Conservation (phyloP, 140 eudicot genomes). For the Flaveria floridana region DNA sequence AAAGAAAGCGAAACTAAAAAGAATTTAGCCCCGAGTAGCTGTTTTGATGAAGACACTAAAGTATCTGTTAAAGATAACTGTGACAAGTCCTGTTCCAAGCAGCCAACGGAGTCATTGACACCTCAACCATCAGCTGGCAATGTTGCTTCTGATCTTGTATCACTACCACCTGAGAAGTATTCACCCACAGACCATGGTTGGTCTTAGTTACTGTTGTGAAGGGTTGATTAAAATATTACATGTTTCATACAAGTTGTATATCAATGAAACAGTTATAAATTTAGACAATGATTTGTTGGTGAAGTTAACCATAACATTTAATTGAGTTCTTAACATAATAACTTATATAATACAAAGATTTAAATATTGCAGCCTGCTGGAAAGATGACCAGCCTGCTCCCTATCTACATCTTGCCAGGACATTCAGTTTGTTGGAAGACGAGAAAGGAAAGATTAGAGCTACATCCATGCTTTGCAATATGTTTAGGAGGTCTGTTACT, state of each 20-base stretch:
- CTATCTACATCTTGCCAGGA: conserved; percentile 81
- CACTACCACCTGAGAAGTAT: conserved; percentile 72
- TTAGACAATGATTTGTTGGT: conserved; percentile 4
- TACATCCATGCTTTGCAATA: conserved; percentile 87
- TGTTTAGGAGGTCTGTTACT: conserved; percentile 89
- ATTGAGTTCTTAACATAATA: conserved; percentile 15
- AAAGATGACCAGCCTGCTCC: conserved; percentile 76
- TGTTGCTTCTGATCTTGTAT: conserved; percentile 42
- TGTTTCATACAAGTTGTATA: conserved; percentile 13
- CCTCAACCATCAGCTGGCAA: conserved; percentile 35
- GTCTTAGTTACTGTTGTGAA: conserved; percentile 41
- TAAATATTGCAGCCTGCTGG: conserved; percentile 87
- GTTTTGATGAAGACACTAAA: conserved; percentile 31
- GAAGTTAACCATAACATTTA: conserved; percentile 3
- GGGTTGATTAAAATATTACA: background rate
- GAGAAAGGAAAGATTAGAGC: conserved; percentile 92
- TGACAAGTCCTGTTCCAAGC: conserved; percentile 27
- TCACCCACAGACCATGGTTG: conserved; percentile 86
- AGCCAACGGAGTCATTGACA: conserved; percentile 25
- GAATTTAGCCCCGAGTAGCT: conserved; percentile 19
- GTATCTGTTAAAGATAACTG: conserved; percentile 26
- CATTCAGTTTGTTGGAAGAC: conserved; percentile 71
- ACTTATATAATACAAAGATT: conserved; percentile 25
- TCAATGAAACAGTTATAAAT: conserved; percentile 11
- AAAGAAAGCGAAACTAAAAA: conserved; percentile 29